These are phyloP conservation scores for Xylariomycetidae sp. DNA, from an alignment of 2,329 filamentous ascomycete genomes.

Conservation along the genomic window DNA sequence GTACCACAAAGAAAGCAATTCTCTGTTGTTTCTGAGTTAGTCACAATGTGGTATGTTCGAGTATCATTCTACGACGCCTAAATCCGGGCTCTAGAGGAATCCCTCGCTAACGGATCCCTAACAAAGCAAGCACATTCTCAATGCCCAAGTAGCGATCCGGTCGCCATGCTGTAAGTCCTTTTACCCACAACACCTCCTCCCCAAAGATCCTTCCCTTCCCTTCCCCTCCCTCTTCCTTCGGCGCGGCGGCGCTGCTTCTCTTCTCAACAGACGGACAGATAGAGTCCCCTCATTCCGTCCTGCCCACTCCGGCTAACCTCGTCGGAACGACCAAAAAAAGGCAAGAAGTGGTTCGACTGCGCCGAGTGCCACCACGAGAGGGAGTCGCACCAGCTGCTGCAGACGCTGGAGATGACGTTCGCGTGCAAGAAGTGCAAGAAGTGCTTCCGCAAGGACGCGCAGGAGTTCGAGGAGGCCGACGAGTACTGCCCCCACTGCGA, in stretches of 20 bases:
- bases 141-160: constrained; percentile 94
- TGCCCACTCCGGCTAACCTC: neutral
- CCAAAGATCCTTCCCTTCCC: neutral
- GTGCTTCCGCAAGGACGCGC: constrained; percentile 89
- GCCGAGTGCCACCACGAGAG: constrained; percentile 86
- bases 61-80: too few species aligned
- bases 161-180: constrained; percentile 79
- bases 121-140: constrained; percentile 84
- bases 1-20: constrained; percentile 36
- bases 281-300: neutral
- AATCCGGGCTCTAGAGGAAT: too few species aligned
- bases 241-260: neutral
- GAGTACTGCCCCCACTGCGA: constrained; percentile 99
- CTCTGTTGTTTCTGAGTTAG: too few species aligned
- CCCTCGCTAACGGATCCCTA: too few species aligned
- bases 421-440: constrained; percentile 99
- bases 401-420: constrained; percentile 84
- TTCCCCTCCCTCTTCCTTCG: constrained; percentile 1
- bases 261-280: constrained; percentile 5
- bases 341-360: constrained; percentile 98
- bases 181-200: neutral
- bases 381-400: constrained; percentile 70
- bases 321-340: too few species aligned
- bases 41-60: too few species aligned
- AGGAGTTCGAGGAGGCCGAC: constrained; percentile 92